Base-by-base conservation (phyloP, 352 stramenopile species). In the Phytophthora sp. region DNA sequence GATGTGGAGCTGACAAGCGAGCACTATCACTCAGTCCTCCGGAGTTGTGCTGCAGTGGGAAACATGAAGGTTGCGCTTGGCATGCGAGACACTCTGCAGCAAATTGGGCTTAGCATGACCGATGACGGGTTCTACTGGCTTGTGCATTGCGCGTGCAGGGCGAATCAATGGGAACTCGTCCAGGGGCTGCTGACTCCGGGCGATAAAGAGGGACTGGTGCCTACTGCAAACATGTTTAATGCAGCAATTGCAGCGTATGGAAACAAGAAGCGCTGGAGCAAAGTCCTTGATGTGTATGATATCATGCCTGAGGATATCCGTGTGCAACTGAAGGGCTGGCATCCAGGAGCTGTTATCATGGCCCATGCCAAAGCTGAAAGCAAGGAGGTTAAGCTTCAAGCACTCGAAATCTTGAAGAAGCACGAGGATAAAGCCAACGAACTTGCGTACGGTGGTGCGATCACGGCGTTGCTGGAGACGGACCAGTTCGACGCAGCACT, bases 1-100 rank as follows among this genome's bases (percentile, higher is more conserved):
- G 69, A 73, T 26, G 66, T 89, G 11, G 63, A 88, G 21, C 64
- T 82, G 17, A 80, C 66, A 6, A 79, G 83, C 35, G 80, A 91
- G 24, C 87, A 85, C 44, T 89, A 88, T 68, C 87, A 91, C 66
- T 86, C 70, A 48, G 78, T 93, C 12, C 71, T 93, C 41, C 88
- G 88, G 64, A 87, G 74, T 39, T 91, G 79, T 41, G 76, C 81
- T n/a, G 65, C 72, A 27, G 73, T 79, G 10, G 76, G 74, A 5
- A 74, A 93, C 39, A 69, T 77, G 20, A 64, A 88, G 39, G 85
- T 79, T 42, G 82, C 76, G 5, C 52, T 86, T 17, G 81, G 72
- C 12, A 71, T 84, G 26, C 60, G 87, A 62, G 72, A 74, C 24
- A 71, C 74, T 28, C 77, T 91, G 39, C 69, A 66, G 23, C 41